These are phyloP conservation scores for Syzygium aromaticum DNA, from an alignment of 345 rosid genomes.

Conservation along the genomic window DNA sequence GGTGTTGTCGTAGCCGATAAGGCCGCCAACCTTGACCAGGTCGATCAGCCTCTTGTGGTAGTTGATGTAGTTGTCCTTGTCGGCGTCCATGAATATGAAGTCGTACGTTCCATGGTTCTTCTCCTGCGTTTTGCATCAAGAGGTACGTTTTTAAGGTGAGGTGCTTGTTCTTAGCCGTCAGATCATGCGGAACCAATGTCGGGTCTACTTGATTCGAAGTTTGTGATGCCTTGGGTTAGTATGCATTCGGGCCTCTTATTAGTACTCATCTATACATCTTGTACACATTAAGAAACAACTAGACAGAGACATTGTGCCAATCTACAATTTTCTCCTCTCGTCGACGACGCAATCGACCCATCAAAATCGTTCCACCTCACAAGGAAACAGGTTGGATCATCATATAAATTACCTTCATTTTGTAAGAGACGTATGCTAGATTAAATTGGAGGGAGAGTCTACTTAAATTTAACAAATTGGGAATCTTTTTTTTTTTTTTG, in stretches of 20 bases:
- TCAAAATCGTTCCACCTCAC: neutral
- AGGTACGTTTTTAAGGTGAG: neutral
- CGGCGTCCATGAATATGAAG: slow-evolving; percentile 96
- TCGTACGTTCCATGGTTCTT: slow-evolving; percentile 69
- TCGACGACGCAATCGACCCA: neutral
- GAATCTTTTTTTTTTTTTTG: no score
- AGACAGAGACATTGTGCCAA: neutral
- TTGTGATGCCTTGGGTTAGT: neutral
- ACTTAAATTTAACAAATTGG: neutral
- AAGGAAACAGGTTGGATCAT: neutral
- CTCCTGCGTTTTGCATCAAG: slow-evolving; percentile 30
- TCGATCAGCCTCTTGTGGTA: slow-evolving; percentile 84
- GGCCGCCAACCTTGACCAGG: slow-evolving; percentile 76
- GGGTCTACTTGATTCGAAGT: neutral
- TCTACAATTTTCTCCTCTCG: neutral
- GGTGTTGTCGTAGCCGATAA: slow-evolving; percentile 97
- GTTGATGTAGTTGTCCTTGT: slow-evolving; percentile 91
- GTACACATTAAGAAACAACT: neutral
- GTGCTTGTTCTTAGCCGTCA: neutral
- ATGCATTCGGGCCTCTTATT: neutral
- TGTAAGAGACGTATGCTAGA: neutral
- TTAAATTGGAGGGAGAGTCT: neutral
- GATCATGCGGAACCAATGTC: neutral
- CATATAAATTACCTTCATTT: no score
- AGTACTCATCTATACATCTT: neutral